Percentiles rank a stretch among this genome's conserved stretches.
Conservation (phyloP, 345 rosid genomes). For the Linum trigynum region DNA sequence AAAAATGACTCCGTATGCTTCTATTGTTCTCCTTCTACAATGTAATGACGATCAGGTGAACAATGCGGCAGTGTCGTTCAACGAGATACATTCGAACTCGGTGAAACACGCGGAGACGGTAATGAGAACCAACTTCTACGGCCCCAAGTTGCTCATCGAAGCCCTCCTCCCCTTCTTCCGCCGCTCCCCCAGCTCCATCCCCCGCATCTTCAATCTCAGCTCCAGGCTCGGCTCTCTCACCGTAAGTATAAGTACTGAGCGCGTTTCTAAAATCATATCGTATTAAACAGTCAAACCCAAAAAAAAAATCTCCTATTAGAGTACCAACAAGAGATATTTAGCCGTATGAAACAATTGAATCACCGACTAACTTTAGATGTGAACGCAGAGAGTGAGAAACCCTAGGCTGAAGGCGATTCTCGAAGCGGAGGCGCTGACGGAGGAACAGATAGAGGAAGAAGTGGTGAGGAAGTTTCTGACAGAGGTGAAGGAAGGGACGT, state of each 20-base stretch:
- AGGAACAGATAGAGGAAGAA: conserved; percentile 34
- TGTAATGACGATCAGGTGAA: conserved; percentile 38
- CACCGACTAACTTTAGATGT: not conserved
- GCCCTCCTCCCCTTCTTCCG: conserved; percentile 64
- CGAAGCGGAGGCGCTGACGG: conserved; percentile 28
- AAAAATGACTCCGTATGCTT: too few species aligned
- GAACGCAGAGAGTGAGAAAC: conserved; percentile 62
- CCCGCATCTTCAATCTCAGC: conserved; percentile 64
- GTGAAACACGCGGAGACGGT: conserved; percentile 68
- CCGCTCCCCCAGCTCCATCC: conserved; percentile 22
- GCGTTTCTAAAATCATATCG: too few species aligned
- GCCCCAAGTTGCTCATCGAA: conserved; percentile 56
- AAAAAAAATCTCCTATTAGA: too few species aligned
- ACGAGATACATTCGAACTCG: conserved; percentile 45
- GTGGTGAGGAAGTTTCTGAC: conserved; percentile 36
- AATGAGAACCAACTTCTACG: conserved; percentile 57
- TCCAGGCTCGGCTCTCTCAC: conserved; percentile 72
- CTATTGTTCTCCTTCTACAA: not conserved
- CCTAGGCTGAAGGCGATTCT: conserved; percentile 34
- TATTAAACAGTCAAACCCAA: too few species aligned
- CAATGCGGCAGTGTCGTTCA: conserved; percentile 78
- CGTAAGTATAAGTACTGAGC: conserved; percentile 24
- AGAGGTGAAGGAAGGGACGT: conserved; percentile 46
- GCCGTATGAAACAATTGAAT: not conserved
- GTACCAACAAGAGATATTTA: not conserved